Evolutionary conservation across 345 rosid genomes (phyloP).

Genomic region (Eucalyptus caleyi): DNA sequence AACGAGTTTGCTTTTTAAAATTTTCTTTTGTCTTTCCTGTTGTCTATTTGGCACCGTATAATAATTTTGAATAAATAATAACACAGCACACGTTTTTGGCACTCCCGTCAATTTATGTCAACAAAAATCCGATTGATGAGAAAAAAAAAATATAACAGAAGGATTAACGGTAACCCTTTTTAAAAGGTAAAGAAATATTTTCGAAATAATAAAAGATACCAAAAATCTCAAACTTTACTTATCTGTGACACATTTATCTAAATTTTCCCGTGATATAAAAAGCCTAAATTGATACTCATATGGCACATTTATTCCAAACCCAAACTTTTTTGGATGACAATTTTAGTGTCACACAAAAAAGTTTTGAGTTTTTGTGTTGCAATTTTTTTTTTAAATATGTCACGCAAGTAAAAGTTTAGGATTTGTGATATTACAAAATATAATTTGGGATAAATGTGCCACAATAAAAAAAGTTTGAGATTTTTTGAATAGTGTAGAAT

Average conservation of each 20-base stretch:
- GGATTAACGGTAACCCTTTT: background rate
- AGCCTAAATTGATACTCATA: fast-evolving
- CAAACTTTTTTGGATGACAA: too few relatives aligned
- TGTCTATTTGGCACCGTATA: background rate
- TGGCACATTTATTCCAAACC: too few relatives aligned
- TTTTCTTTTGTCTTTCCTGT: background rate
- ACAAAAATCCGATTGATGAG: background rate
- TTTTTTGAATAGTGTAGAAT: too few relatives aligned
- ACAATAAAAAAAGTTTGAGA: fast-evolving
- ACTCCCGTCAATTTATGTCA: background rate
- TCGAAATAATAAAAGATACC: too few relatives aligned
- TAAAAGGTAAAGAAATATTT: background rate
- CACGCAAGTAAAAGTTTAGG: fast-evolving
- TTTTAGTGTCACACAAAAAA: too few relatives aligned
- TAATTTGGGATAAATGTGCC: fast-evolving
- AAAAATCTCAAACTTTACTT: too few relatives aligned
- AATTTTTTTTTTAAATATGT: too few relatives aligned
- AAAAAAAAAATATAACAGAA: background rate
- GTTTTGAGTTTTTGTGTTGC: fast-evolving
- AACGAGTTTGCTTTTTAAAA: background rate
- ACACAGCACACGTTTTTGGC: background rate
- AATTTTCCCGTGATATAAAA: too few relatives aligned
- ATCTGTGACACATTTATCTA: fast-evolving
- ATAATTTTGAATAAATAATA: background rate
- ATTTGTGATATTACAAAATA: fast-evolving